Base-by-base conservation (phyloP, 768 basidiomycete genomes). In the Suillus clintonianus region DNA sequence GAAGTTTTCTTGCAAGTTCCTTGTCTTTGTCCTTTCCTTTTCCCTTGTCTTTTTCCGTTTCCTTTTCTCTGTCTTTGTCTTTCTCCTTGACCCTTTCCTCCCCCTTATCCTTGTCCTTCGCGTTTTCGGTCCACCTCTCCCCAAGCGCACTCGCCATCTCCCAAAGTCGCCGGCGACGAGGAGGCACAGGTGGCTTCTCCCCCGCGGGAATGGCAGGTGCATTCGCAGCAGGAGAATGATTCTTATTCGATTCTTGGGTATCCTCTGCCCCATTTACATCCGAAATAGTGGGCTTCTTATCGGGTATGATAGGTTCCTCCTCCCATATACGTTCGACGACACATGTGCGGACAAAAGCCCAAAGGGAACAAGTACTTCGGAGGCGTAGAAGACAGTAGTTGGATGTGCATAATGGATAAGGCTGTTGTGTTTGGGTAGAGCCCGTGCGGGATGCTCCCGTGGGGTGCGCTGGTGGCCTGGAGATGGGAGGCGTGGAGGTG, bases 281-380 rank as follows among this genome's bases (percentile, higher is more conserved):
- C 5, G 57, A 58, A 64, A 65, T 71, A 15, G 61, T 62, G n/a
- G 67, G 68, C 50, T 66, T 68, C 41, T 68, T 70, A 1, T 71
- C 69, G 2, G 80, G 71, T 11, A 80, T 78, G 3, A 74, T 67
- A 7, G 84, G 69, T 62, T 89, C 92, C 66, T 96, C 95, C 62
- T 94, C 90, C 95, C 95, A 97, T 6, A 97, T 80, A 68, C 89
- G 90, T 64, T 95, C 93, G 22, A 97, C 81, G 60, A 97, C 80
- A 11, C 90, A 86, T 0, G 86, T 88, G 27, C 94, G 86, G 58
- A 97, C 88, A 70, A 92, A 97, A 19, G 90, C 86, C 94, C 95
- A 97, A 15, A 97, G 78, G 5, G 89, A 90, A 75, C 94, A 96
- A n/a, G 95, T 94, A 42, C 89, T 83, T 14, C 95, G 86, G 22